Evolutionary conservation across 768 basidiomycete genomes (phyloP).

Genomic region (Astraeus odoratus): DNA sequence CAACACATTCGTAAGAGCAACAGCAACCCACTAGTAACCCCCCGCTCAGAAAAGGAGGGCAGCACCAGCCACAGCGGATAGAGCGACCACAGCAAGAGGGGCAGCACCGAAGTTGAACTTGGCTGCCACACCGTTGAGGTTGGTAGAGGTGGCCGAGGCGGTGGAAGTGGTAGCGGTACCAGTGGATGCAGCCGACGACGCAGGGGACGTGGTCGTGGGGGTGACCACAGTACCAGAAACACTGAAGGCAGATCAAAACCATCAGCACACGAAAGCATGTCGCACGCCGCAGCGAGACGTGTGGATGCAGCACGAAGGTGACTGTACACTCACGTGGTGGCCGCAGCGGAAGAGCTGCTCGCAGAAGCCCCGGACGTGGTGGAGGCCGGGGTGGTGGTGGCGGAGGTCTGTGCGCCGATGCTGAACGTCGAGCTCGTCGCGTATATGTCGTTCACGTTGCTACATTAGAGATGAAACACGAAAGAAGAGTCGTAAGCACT

Average conservation of each 20-base stretch:
- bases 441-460: constrained; percentile 41
- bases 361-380: constrained; percentile 11
- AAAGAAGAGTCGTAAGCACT: not conserved
- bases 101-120: constrained; percentile 28
- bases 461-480: constrained; percentile 5
- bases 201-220: constrained; percentile 9
- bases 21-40: too few relatives aligned
- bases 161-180: constrained; percentile 5
- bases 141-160: constrained; percentile 17
- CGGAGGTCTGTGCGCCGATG: constrained; percentile 23
- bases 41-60: constrained; percentile 37
- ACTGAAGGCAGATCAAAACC: too few relatives aligned
- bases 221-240: not conserved
- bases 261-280: too few relatives aligned
- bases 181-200: constrained; percentile 3
- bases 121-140: constrained; percentile 22
- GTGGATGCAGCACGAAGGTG: not conserved
- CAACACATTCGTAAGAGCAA: too few relatives aligned
- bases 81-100: constrained; percentile 28
- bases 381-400: constrained; percentile 9
- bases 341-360: not conserved
- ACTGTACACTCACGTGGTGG: constrained; percentile 7
- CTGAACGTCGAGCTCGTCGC: constrained; percentile 34
- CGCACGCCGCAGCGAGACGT: not conserved
- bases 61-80: constrained; percentile 45